Conservation (phyloP, 2,329 filamentous ascomycete species). For the Aspergillus caelatus region DNA sequence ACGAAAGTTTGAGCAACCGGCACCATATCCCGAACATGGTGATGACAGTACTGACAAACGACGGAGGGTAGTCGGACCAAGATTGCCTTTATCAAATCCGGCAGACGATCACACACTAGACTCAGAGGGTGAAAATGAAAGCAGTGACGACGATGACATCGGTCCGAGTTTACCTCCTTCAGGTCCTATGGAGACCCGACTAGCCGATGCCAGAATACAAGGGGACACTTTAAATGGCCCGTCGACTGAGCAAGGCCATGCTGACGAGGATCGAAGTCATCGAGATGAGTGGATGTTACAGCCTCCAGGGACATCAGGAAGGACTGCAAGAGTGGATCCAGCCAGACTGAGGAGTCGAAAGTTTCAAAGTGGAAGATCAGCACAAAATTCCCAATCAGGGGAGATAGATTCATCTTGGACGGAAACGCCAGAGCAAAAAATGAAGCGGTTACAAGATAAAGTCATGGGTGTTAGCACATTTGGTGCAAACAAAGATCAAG, state of each 20-base stretch:
- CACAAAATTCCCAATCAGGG: conserved; percentile 43
- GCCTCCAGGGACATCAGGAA: conserved; percentile 61
- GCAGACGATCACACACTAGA: not conserved
- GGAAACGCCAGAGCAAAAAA: conserved; percentile 87
- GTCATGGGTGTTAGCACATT: conserved; percentile 69
- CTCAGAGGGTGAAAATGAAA: conserved; percentile 30
- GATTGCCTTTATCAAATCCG: conserved; percentile 53
- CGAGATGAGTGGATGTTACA: conserved; percentile 86
- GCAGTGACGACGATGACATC: conserved; percentile 44
- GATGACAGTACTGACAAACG: conserved; percentile 41
- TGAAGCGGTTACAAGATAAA: conserved; percentile 76
- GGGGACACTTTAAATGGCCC: conserved; percentile 24
- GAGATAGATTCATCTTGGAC: conserved; percentile 71
- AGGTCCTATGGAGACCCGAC: too few species aligned
- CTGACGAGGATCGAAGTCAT: conserved; percentile 39
- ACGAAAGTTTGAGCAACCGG: not conserved
- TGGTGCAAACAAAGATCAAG: conserved; percentile 12
- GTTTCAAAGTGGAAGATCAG: conserved; percentile 72
- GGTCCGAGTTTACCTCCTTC: conserved; percentile 44
- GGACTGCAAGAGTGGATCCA: conserved; percentile 70
- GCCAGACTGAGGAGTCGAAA: conserved; percentile 80
- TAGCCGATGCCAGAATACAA: not conserved
- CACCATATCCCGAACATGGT: not conserved
- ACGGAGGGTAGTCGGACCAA: conserved; percentile 57
- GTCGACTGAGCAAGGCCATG: conserved; percentile 9